Evolutionary conservation across 768 basidiomycete species (phyloP).

Genomic region (Termitomyces sp.): DNA sequence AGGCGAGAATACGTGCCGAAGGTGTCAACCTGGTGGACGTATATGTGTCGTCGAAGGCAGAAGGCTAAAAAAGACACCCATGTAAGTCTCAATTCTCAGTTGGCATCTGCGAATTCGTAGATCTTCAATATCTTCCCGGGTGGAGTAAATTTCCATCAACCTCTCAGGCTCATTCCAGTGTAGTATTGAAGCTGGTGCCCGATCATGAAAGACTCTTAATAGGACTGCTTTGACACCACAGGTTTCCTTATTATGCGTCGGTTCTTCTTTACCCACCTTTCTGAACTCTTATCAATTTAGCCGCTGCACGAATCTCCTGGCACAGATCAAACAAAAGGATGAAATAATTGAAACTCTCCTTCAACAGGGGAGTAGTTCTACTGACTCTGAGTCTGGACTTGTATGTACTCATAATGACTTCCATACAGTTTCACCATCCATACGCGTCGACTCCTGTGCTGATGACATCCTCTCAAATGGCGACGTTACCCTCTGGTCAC

Average conservation of each 20-base stretch:
- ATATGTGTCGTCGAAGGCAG: conserved; percentile 80
- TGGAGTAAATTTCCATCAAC: too few relatives aligned
- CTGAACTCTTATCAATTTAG: conserved; percentile 38
- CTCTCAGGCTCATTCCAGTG: neutral
- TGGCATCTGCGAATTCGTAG: conserved; percentile 5
- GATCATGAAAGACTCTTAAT: too few relatives aligned
- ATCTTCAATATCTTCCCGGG: neutral
- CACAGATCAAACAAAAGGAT: conserved; percentile 85
- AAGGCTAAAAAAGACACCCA: conserved; percentile 70
- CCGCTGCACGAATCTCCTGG: conserved; percentile 79
- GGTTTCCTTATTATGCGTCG: conserved; percentile 11
- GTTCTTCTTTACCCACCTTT: conserved; percentile 20
- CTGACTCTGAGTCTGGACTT: neutral
- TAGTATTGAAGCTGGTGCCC: neutral
- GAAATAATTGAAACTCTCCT: conserved; percentile 78
- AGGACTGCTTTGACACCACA: conserved; percentile 6
- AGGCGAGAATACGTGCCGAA: conserved; percentile 66
- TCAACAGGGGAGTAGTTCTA: conserved; percentile 57
- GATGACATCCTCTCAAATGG: too few relatives aligned
- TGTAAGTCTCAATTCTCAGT: conserved; percentile 49
- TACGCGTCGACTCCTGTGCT: neutral
- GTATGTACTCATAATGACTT: neutral
- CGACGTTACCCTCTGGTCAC: neutral
- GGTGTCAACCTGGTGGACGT: conserved; percentile 68
- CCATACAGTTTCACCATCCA: neutral